Evolutionary conservation across 768 basidiomycete genomes (phyloP), one percentile per base, ranked within the genome.

Genomic region (Panaeolus cyanescens): DNA sequence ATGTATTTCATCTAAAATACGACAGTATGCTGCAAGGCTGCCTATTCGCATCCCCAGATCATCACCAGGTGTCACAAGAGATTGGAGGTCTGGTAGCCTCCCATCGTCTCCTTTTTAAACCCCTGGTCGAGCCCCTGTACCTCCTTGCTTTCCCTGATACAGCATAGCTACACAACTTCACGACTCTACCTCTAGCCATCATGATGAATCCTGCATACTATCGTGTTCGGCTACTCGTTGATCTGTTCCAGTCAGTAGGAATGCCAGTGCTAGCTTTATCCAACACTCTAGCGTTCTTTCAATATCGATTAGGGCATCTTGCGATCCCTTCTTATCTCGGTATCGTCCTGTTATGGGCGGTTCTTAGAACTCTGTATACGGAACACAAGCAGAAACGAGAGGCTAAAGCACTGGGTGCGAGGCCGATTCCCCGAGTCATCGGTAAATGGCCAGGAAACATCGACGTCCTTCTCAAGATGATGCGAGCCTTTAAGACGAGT

Each of bases 371-470:
- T 3, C 64, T 72, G 15, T 75, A 80, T 60, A 63, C 65, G 12
- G 71, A 77, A 53, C 64, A 72, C 45, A 59, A 65, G 1, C 83
- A 87, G 55, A 64, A 63, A 19, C 73, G 74, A 32, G 78, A 86
- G 45, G 85, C 85, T 0, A 67, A 68, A 10, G 79, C 75, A 32
- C 71, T 87, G 13, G 81, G 82, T 5, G 86, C 86, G 5, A 75
- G 76, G 61, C 77, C 72, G 2, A 83, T 88, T 54, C 87, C 86
- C 3, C 74, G 79, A 19, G 84, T 90, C 15, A 75, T 81, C 17
- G 90, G 90, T 6, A 86, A 83, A 75, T 90, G 88, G 87, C 90
- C 89, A 3, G 90, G 90, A n/a, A 91, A 91, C 69, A 74, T 91
- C 65, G 90, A 92, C 66, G 71, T 91, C 54, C 79, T 90, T 59